Base-by-base conservation (phyloP, 495 filamentous ascomycete genomes). In the Penicillium desertorum region DNA sequence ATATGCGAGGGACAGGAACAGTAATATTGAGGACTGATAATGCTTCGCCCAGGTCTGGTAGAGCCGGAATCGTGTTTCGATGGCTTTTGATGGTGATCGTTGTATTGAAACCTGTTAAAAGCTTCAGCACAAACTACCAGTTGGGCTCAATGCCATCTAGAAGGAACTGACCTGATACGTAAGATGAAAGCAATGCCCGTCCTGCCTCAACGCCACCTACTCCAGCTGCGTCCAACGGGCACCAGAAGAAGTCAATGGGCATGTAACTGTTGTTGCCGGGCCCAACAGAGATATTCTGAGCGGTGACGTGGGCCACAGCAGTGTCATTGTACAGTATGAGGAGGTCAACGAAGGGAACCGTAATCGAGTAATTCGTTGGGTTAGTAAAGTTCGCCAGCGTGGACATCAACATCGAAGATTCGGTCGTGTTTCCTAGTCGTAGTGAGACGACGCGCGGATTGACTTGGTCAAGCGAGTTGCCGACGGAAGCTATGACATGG, bases 331-430 rank as follows among this genome's bases (percentile, higher is more conserved):
- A 86, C 27, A 88, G 66, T 32, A 98, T 65, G 55, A 90, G 79
- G 36, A 96, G 76, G 65, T 90, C 90, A 45, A 89, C 62, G 58
- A 86, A 93, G 9, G 94, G 93, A 39, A 98, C 74, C 19, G 78
- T 76, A 0, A 88, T 91, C 23, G 88, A 85, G 70, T 96, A 96
- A 1, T 85, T 75, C 1, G 91, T 95, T 4, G 94, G 94, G 65
- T 98, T 98, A 2, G 88, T 93, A 57, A 96, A 76, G 66, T 92
- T 94, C 55, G 95, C 74, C 20, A 65, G 73, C 10, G 89, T 86
- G 57, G 82, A 75, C 10, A 97, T 69, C 14, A 81, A 83, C 20
- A 96, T 70, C 5, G 86, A 88, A 16, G 84, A 81, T 41, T 79
- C 72, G 4, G 85, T 85, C 0, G 91, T 95, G 39, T 86, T 77